Conservation (phyloP, 306 rosid genomes). For the Gastrolobium bilobum region DNA sequence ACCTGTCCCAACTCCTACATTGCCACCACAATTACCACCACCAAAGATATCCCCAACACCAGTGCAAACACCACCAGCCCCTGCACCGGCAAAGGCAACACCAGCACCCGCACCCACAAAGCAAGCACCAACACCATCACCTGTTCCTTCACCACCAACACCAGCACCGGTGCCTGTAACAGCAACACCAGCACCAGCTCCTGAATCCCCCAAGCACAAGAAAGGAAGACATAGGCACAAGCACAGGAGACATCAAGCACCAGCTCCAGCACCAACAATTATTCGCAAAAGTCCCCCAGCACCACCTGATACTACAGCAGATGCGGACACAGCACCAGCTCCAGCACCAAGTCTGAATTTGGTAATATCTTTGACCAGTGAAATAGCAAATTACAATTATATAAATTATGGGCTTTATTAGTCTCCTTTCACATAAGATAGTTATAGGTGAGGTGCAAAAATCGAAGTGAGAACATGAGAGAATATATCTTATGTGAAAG, state of each 20-base stretch:
- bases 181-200: slow-evolving; percentile 58
- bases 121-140: slow-evolving; percentile 64
- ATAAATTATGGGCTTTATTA: too few relatives aligned
- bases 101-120: slow-evolving; percentile 68
- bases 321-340: slow-evolving; percentile 74
- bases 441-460: too few relatives aligned
- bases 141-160: slow-evolving; percentile 65
- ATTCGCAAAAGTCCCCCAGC: slow-evolving; percentile 84
- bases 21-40: slow-evolving; percentile 64
- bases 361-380: slow-evolving; percentile 62
- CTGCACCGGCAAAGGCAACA: slow-evolving; percentile 65
- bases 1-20: slow-evolving; percentile 63
- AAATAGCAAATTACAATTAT: slow-evolving; percentile 17
- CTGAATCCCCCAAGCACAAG: slow-evolving; percentile 67
- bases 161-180: slow-evolving; percentile 61
- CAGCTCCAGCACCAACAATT: slow-evolving; percentile 74
- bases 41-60: slow-evolving; percentile 78
- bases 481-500: too few relatives aligned
- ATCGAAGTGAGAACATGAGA: too few relatives aligned
- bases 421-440: too few relatives aligned
- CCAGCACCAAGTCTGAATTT: slow-evolving; percentile 81
- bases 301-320: slow-evolving; percentile 73
- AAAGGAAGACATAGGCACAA: slow-evolving; percentile 69
- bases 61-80: slow-evolving; percentile 64
- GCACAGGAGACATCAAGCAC: slow-evolving; percentile 72